Conservation (phyloP, 768 basidiomycete species). For the Suillus luteus region DNA sequence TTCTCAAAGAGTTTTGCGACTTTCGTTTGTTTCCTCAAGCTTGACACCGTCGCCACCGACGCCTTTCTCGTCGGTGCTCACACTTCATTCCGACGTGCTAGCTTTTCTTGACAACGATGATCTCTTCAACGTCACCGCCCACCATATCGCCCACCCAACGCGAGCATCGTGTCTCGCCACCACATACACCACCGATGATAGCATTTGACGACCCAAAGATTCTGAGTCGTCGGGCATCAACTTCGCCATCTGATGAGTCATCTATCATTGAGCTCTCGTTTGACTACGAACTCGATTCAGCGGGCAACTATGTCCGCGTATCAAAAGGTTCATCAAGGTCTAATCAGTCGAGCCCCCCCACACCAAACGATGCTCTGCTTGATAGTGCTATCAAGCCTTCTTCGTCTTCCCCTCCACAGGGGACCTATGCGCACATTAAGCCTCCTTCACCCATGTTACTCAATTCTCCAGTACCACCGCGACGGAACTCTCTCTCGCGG, state of each 20-base stretch:
- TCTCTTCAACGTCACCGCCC: slow-evolving; percentile 21
- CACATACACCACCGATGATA: slow-evolving; percentile 30
- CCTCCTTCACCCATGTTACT: slow-evolving; percentile 38
- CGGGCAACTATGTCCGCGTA: slow-evolving; percentile 47
- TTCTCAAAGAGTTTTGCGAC: slow-evolving; percentile 30
- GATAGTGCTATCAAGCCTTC: slow-evolving; percentile 29
- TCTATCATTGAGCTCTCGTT: slow-evolving; percentile 50
- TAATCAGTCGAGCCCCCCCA: slow-evolving; percentile 41
- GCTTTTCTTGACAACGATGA: slow-evolving; percentile 20
- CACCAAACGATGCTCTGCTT: slow-evolving; percentile 37
- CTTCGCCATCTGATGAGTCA: slow-evolving; percentile 47
- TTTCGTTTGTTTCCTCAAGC: slow-evolving; percentile 14
- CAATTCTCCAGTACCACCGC: slow-evolving; percentile 40
- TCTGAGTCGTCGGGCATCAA: slow-evolving; percentile 30
- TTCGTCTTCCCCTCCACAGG: slow-evolving; percentile 28
- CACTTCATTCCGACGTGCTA: not conserved
- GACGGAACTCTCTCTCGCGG: slow-evolving; percentile 58
- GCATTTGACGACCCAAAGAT: slow-evolving; percentile 35
- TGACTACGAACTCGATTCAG: slow-evolving; percentile 46
- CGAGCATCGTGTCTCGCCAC: slow-evolving; percentile 33
- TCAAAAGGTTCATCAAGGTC: slow-evolving; percentile 46
- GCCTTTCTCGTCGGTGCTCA: slow-evolving; percentile 16
- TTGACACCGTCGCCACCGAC: slow-evolving; percentile 18
- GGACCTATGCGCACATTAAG: slow-evolving; percentile 24
- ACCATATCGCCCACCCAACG: slow-evolving; percentile 33